Evolutionary conservation across 2,329 filamentous ascomycete genomes (phyloP).

Genomic region (Calonectria pauciramosa): DNA sequence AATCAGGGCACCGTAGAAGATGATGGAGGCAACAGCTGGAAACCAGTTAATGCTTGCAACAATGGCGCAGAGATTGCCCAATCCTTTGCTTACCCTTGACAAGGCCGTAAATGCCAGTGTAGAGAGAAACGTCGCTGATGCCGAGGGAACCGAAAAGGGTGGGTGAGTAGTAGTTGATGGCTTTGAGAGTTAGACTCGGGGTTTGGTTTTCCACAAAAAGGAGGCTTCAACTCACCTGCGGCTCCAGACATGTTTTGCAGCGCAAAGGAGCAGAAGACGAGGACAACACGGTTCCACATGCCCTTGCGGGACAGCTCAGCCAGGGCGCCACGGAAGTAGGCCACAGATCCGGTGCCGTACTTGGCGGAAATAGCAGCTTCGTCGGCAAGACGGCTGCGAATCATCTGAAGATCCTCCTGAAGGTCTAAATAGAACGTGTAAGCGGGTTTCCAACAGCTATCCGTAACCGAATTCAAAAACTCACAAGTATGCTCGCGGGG

Average conservation of each 20-base stretch:
- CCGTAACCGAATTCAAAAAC: not conserved
- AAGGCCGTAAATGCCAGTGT: constrained; percentile 66
- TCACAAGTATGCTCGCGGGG: constrained; percentile 53
- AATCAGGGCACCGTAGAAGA: constrained; percentile 57
- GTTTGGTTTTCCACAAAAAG: accelerated
- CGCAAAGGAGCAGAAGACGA: constrained; percentile 55
- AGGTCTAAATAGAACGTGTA: constrained; percentile 49
- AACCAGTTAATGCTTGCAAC: constrained; percentile 13
- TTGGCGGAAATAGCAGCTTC: constrained; percentile 49
- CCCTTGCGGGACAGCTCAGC: constrained; percentile 53
- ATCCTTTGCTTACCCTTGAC: constrained; percentile 48
- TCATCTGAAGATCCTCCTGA: constrained; percentile 63
- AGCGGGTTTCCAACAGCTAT: not conserved
- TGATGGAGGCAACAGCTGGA: constrained; percentile 54
- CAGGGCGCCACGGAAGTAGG: constrained; percentile 52
- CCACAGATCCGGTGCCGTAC: constrained; percentile 51
- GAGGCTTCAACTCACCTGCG: constrained; percentile 43
- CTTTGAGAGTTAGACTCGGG: constrained; percentile 32
- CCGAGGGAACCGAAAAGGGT: constrained; percentile 60
- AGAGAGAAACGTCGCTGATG: constrained; percentile 59
- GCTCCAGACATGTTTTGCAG: constrained; percentile 58
- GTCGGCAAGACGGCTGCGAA: constrained; percentile 53
- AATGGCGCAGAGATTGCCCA: accelerated
- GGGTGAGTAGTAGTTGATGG: constrained; percentile 60
- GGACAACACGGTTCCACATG: constrained; percentile 56